These are phyloP conservation scores for Ramalina intermedia DNA, from an alignment of 495 filamentous ascomycete species.

Conservation along the genomic window DNA sequence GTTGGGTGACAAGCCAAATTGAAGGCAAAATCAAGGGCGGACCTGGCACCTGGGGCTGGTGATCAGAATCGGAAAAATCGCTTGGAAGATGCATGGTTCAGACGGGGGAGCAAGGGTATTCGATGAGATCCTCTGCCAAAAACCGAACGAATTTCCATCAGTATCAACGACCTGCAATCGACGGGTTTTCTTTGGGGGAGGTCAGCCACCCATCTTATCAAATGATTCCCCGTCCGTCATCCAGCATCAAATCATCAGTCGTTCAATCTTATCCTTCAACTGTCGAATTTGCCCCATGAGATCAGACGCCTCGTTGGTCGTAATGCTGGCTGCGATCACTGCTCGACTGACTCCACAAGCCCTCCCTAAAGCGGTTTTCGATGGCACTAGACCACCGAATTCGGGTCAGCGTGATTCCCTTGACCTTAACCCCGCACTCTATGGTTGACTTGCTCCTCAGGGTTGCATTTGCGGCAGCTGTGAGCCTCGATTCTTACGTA, in stretches of 20 bases:
- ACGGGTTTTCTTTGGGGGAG: too few species aligned
- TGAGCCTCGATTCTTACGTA: neutral
- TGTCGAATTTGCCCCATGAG: conserved; percentile 65
- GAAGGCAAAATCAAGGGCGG: conserved; percentile 39
- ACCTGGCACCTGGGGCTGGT: conserved; percentile 25
- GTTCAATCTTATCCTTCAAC: conserved; percentile 90
- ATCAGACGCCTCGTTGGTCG: conserved; percentile 85
- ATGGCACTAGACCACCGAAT: conserved; percentile 25
- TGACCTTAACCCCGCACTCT: too few species aligned
- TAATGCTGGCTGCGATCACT: conserved; percentile 79
- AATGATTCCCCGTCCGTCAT: neutral
- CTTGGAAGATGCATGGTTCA: too few species aligned
- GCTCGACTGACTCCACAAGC: conserved; percentile 65
- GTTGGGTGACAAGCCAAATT: conserved; percentile 42
- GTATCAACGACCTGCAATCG: too few species aligned
- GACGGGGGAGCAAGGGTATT: too few species aligned
- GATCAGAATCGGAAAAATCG: neutral
- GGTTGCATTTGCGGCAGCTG: too few species aligned
- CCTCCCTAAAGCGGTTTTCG: conserved; percentile 47
- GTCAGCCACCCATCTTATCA: too few species aligned
- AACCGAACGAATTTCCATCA: too few species aligned
- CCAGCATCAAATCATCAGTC: conserved; percentile 70
- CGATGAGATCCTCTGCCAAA: too few species aligned
- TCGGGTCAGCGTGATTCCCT: too few species aligned
- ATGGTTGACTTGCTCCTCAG: too few species aligned